A percentile compares a stretch with the other conserved stretches of the same genome.
Evolutionary conservation across 2,329 filamentous ascomycete species (phyloP).

Genomic region (Xylogone sp.): DNA sequence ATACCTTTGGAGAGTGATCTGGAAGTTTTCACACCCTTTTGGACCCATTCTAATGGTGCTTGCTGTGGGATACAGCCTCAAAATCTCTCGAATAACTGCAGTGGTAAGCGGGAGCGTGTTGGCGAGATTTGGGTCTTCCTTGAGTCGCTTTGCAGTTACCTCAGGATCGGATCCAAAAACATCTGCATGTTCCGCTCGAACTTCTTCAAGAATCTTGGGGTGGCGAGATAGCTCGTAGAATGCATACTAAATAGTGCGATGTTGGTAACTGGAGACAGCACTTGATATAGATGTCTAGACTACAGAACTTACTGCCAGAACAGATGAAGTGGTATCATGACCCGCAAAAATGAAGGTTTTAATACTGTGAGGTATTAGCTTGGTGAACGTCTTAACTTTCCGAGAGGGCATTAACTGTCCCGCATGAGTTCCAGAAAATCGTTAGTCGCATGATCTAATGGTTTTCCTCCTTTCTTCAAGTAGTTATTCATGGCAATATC

Average conservation of each 20-base stretch:
- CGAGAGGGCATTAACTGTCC: no score
- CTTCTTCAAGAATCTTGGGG: slow-evolving; percentile 8
- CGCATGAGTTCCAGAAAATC: no score
- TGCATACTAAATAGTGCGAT: no score
- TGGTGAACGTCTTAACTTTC: slow-evolving; percentile 1
- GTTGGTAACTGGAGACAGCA: no score
- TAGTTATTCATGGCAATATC: no score
- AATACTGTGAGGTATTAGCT: slow-evolving; percentile 5
- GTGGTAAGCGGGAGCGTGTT: slow-evolving; percentile 17
- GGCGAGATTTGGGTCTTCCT: slow-evolving; percentile 11
- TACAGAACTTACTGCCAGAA: no score
- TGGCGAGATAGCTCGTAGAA: slow-evolving; percentile 17
- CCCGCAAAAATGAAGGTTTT: slow-evolving; percentile 17
- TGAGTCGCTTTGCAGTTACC: slow-evolving; percentile 5
- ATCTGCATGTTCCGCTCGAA: slow-evolving; percentile 18
- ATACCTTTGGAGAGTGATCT: no score
- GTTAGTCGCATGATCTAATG: no score
- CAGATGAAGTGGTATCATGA: slow-evolving; percentile 18
- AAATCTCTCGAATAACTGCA: slow-evolving; percentile 19
- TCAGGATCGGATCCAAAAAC: slow-evolving; percentile 16
- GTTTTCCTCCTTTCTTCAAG: no score
- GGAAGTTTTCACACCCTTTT: no score
- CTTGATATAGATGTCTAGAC: no score
- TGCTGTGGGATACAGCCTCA: slow-evolving; percentile 18
- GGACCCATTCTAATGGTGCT: slow-evolving; percentile 10